Evolutionary conservation across 176 grass and related monocot genomes (phyloP).

Genomic region (Oryza longistaminata): DNA sequence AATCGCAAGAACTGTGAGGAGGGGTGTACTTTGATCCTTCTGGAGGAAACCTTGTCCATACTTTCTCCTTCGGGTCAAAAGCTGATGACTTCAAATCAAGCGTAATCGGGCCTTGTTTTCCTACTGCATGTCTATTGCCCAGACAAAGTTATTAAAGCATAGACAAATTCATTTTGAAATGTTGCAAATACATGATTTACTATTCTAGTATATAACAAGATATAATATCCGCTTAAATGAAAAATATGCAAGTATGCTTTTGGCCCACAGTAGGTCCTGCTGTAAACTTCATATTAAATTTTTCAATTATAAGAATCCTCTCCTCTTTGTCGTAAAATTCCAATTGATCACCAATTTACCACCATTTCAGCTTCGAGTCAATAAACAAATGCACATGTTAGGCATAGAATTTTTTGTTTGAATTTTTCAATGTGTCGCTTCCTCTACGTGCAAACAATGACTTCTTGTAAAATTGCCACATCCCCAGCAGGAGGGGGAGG

Average conservation of each 20-base stretch:
- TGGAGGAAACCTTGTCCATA: constrained; percentile 87
- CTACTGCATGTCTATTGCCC: constrained; percentile 67
- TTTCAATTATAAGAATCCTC: constrained; percentile 6
- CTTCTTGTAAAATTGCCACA: not conserved
- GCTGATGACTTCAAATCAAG: constrained; percentile 90
- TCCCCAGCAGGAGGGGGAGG: not conserved
- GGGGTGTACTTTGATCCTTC: constrained; percentile 97
- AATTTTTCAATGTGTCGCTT: not conserved
- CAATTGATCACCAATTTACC: not conserved
- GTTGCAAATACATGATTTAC: not conserved
- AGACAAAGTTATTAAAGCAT: constrained; percentile 3
- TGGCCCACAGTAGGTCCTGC: not conserved
- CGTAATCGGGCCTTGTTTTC: constrained; percentile 77
- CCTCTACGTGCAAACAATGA: constrained; percentile 2
- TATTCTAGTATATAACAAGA: not conserved
- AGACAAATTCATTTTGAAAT: not conserved
- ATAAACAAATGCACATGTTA: not conserved
- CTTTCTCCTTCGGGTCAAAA: constrained; percentile 88
- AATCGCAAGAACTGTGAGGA: constrained; percentile 93
- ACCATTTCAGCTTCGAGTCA: not conserved
- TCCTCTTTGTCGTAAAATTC: not conserved
- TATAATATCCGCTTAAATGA: not conserved
- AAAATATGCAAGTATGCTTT: not conserved
- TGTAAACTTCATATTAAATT: not conserved
- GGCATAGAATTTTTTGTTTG: not conserved